A percentile compares a stretch with the other conserved stretches of the same genome.
Evolutionary conservation across 495 filamentous ascomycete genomes (phyloP).

Genomic region (Aspergillus leporis): DNA sequence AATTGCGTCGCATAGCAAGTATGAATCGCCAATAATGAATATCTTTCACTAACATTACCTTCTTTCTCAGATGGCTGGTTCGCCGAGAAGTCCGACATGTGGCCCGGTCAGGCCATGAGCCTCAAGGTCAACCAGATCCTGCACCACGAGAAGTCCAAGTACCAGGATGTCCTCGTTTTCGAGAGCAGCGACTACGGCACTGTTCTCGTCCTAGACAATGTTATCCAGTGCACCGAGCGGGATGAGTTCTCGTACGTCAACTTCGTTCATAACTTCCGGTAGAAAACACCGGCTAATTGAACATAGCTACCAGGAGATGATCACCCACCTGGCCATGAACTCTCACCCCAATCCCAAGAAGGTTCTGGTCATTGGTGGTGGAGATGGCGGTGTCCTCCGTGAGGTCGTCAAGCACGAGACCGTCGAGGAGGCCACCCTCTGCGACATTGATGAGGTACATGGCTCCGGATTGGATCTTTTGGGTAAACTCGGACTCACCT

Average conservation of each 20-base stretch:
- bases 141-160: constrained; percentile 98
- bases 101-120: constrained; percentile 99
- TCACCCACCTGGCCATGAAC: constrained; percentile 98
- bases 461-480: neutral
- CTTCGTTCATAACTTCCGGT: neutral
- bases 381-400: constrained; percentile 94
- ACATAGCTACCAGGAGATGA: constrained; percentile 96
- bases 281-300: neutral
- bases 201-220: constrained; percentile 97
- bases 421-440: constrained; percentile 89
- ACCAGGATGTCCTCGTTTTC: constrained; percentile 98
- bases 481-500: neutral
- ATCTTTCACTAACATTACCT: constrained; percentile 8
- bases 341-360: constrained; percentile 97
- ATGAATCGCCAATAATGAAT: neutral
- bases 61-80: constrained; percentile 92
- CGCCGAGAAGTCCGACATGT: constrained; percentile 96
- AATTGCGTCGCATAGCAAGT: neutral
- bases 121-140: constrained; percentile 96
- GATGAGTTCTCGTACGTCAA: constrained; percentile 85
- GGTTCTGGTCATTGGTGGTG: constrained; percentile 96
- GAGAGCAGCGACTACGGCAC: constrained; percentile 95
- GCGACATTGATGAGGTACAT: constrained; percentile 94
- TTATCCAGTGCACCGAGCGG: constrained; percentile 96
- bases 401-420: constrained; percentile 98